Evolutionary conservation across 2,329 filamentous ascomycete genomes (phyloP).

Genomic region (Aureobasidium sp.): DNA sequence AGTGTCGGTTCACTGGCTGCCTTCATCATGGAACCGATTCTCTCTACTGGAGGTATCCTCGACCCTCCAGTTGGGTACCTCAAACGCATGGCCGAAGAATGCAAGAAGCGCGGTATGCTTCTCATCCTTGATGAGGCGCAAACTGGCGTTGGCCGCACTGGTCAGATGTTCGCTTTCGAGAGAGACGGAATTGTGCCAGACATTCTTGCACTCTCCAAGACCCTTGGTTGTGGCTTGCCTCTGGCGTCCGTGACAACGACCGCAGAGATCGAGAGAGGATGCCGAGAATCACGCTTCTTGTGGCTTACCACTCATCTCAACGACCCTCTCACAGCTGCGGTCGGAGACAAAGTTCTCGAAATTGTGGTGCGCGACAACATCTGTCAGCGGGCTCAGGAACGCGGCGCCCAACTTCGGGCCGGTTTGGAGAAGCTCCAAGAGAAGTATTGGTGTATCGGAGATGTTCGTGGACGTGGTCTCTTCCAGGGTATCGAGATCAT

Average conservation of each 20-base stretch:
- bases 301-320: slow-evolving; percentile 29
- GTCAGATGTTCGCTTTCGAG: slow-evolving; percentile 54
- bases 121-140: slow-evolving; percentile 56
- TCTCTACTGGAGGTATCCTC: slow-evolving; percentile 54
- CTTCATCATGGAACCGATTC: slow-evolving; percentile 56
- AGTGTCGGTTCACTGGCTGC: slow-evolving; percentile 57
- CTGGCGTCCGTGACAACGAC: slow-evolving; percentile 26
- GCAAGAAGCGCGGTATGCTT: slow-evolving; percentile 49
- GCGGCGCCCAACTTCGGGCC: slow-evolving; percentile 22
- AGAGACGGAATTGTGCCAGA: slow-evolving; percentile 32
- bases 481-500: slow-evolving; percentile 29
- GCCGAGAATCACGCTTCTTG: slow-evolving; percentile 23
- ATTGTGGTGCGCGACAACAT: slow-evolving; percentile 27
- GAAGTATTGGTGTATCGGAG: slow-evolving; percentile 27
- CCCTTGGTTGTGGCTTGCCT: slow-evolving; percentile 27
- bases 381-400: slow-evolving; percentile 18
- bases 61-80: slow-evolving; percentile 55
- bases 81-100: slow-evolving; percentile 47
- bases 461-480: slow-evolving; percentile 27
- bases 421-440: slow-evolving; percentile 21
- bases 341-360: slow-evolving; percentile 28
- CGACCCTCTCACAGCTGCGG: slow-evolving; percentile 26
- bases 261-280: slow-evolving; percentile 20
- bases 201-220: slow-evolving; percentile 37
- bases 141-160: slow-evolving; percentile 51